Percentiles rank a stretch among this genome's conserved stretches.
Conservation (phyloP, 805 yeast species). For the Scheffersomyces ergatensis region DNA sequence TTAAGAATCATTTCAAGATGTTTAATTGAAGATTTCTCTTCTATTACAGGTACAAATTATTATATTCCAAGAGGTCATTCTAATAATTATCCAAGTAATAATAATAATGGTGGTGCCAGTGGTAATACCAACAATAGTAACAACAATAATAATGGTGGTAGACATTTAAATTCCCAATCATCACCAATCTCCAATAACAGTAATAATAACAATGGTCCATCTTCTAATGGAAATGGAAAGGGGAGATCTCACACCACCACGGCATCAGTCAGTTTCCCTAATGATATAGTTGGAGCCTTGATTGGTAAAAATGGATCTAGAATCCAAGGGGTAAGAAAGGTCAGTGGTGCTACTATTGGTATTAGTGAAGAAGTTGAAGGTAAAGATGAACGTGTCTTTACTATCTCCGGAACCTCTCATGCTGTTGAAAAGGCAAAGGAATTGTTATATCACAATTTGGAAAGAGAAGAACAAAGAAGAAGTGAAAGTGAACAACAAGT, state of each 20-base stretch:
- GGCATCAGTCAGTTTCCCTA: constrained; percentile 60
- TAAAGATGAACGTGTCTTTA: constrained; percentile 64
- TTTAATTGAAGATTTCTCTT: constrained; percentile 70
- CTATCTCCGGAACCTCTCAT: constrained; percentile 59
- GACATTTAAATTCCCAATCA: background rate
- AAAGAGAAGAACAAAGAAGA: constrained; percentile 54
- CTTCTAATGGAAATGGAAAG: background rate
- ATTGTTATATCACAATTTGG: constrained; percentile 56
- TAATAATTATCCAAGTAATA: constrained; percentile 12
- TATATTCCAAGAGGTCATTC: constrained; percentile 50
- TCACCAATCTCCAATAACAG: constrained; percentile 1
- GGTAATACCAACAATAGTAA: background rate
- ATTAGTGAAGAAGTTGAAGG: constrained; percentile 70
- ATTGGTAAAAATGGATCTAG: constrained; percentile 85
- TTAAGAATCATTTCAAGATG: constrained; percentile 63
- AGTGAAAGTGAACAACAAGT: constrained; percentile 6
- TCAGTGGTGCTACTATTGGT: constrained; percentile 74
- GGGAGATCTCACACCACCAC: constrained; percentile 14
- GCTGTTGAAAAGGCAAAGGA: constrained; percentile 59
- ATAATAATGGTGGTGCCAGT: constrained; percentile 3
- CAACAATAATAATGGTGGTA: background rate
- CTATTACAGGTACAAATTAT: constrained; percentile 60
- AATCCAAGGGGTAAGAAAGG: constrained; percentile 80
- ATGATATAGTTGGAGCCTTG: constrained; percentile 83
- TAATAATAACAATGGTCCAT: constrained; percentile 5